These are phyloP conservation scores for Botrytis sinoallii DNA, from an alignment of 2,329 filamentous ascomycete genomes.

Conservation along the genomic window DNA sequence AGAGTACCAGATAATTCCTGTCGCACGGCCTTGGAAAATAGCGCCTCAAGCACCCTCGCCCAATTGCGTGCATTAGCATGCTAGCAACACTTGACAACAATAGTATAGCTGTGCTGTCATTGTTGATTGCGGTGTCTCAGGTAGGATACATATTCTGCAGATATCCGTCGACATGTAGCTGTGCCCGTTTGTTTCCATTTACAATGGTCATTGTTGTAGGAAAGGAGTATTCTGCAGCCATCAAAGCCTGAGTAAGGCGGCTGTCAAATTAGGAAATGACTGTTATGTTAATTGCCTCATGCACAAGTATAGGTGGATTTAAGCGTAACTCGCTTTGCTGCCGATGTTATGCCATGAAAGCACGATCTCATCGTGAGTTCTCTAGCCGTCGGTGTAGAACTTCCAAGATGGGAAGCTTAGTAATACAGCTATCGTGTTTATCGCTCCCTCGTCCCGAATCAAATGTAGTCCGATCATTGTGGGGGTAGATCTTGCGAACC, in stretches of 20 bases:
- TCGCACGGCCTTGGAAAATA: slow-evolving; percentile 23
- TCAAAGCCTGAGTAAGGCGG: slow-evolving; percentile 2
- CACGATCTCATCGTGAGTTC: slow-evolving; percentile 16
- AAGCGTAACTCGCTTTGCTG: slow-evolving; percentile 21
- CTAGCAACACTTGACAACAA: slow-evolving; percentile 19
- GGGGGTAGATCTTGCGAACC: slow-evolving; percentile 19
- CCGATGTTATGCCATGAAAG: slow-evolving; percentile 36
- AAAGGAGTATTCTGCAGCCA: slow-evolving; percentile 18
- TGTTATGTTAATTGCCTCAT: slow-evolving; percentile 1
- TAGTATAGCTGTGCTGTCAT: slow-evolving; percentile 26
- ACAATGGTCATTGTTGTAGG: slow-evolving; percentile 26
- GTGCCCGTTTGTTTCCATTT: slow-evolving; percentile 27
- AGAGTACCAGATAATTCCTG: slow-evolving; percentile 18
- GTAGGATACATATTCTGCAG: slow-evolving; percentile 23
- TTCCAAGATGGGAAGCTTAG: neutral
- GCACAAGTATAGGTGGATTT: slow-evolving; percentile 6
- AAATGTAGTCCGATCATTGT: slow-evolving; percentile 16
- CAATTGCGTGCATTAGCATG: slow-evolving; percentile 35
- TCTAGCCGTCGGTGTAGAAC: slow-evolving; percentile 16
- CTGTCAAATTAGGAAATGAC: neutral
- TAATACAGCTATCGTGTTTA: slow-evolving; percentile 16
- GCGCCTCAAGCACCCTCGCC: slow-evolving; percentile 21
- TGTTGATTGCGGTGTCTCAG: slow-evolving; percentile 27
- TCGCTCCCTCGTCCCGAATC: slow-evolving; percentile 16
- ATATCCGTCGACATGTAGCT: slow-evolving; percentile 25